Evolutionary conservation across 139 green algal species (phyloP).

Genomic region (Coccomyxa sp.): DNA sequence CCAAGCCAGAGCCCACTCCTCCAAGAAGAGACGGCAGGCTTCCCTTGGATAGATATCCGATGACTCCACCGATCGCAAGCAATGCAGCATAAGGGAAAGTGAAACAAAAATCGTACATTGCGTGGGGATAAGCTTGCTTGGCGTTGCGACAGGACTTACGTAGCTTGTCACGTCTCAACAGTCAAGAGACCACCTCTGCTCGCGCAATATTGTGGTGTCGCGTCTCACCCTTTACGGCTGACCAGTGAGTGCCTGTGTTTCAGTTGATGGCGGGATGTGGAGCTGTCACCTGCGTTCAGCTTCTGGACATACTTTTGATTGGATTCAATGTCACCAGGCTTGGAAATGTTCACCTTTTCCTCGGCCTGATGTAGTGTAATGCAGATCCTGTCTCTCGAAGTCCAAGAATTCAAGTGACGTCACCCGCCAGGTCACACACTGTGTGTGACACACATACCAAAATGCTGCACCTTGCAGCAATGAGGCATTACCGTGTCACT

Average conservation of each 20-base stretch:
- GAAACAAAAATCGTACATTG: conserved; percentile 36
- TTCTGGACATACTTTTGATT: background rate
- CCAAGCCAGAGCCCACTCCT: conserved; percentile 6
- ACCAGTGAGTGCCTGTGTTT: too few relatives aligned
- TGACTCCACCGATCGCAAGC: conserved; percentile 16
- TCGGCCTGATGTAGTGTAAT: background rate
- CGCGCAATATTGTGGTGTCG: too few relatives aligned
- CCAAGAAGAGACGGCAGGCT: conserved; percentile 16
- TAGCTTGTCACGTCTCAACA: too few relatives aligned
- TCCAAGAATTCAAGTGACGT: background rate
- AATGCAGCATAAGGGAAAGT: conserved; percentile 26
- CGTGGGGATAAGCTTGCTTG: background rate
- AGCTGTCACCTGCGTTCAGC: background rate
- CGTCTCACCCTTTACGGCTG: too few relatives aligned
- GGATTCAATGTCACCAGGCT: too few relatives aligned
- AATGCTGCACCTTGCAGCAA: too few relatives aligned
- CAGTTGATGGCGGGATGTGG: too few relatives aligned
- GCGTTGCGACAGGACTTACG: too few relatives aligned
- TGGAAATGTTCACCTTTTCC: background rate
- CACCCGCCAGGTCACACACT: background rate
- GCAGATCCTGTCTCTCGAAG: background rate
- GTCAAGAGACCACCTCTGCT: too few relatives aligned
- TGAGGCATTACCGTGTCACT: too few relatives aligned
- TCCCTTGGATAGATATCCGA: conserved; percentile 17
- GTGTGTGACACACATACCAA: background rate